A percentile compares a stretch with the other conserved stretches of the same genome.
These are phyloP conservation scores for Loxodes magnus DNA, from an alignment of 73 alveolate species.

Conservation along the genomic window DNA sequence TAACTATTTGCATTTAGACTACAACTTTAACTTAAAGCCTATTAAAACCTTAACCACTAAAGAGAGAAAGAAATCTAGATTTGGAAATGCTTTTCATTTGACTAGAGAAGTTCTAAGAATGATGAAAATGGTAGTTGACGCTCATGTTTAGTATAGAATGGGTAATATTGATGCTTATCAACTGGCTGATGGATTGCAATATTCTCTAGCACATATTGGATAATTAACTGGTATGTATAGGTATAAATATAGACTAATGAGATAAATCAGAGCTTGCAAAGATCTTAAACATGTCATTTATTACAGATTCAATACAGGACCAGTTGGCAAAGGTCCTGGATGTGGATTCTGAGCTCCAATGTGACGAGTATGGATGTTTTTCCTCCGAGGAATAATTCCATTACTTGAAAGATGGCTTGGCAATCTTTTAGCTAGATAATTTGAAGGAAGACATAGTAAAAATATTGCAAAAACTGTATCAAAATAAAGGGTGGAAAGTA, in stretches of 20 bases:
- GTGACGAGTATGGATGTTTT: conserved; percentile 99
- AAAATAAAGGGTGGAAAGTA: conserved; percentile 99
- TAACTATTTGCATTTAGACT: conserved; percentile 98
- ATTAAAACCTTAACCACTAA: conserved; percentile 97
- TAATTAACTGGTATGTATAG: conserved; percentile 99
- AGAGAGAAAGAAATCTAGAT: conserved; percentile 98
- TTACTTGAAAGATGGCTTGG: conserved; percentile 99
- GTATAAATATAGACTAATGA: conserved; percentile 98
- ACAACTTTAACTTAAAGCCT: conserved; percentile 99
- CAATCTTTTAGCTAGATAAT: conserved; percentile 95
- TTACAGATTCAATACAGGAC: conserved; percentile 99
- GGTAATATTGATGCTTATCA: conserved; percentile 99
- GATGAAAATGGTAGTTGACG: conserved; percentile 94
- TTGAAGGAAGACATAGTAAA: conserved; percentile 98
- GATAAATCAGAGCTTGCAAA: conserved; percentile 98
- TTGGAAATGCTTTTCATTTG: conserved; percentile 99
- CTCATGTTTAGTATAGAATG: conserved; percentile 96
- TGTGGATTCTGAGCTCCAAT: conserved; percentile 99
- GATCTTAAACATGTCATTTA: conserved; percentile 98
- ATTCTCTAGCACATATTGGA: conserved; percentile 98
- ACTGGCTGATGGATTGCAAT: conserved; percentile 99
- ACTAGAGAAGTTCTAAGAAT: conserved; percentile 98
- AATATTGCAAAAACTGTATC: conserved; percentile 98
- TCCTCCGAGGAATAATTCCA: conserved; percentile 99
- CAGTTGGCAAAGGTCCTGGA: conserved; percentile 99